Evolutionary conservation across 2,329 filamentous ascomycete species (phyloP).

Genomic region (Trichoderma semiorbis): DNA sequence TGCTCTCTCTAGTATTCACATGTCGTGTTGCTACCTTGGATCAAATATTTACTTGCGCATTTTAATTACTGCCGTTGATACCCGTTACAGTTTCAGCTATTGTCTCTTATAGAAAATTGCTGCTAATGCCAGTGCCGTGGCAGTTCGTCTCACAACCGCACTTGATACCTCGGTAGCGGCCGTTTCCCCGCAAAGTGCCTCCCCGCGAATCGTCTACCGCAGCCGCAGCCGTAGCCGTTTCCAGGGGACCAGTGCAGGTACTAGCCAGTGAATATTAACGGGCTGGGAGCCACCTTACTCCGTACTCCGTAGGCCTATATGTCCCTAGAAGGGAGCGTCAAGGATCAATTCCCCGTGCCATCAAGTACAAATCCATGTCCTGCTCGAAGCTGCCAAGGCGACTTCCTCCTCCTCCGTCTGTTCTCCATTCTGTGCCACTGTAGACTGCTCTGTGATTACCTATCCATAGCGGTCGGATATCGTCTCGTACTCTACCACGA

Average conservation of each 20-base stretch:
- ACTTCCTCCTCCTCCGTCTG: background rate
- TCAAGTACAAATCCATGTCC: background rate
- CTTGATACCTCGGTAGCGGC: conserved; percentile 19
- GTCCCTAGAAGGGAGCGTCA: background rate
- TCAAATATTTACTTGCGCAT: background rate
- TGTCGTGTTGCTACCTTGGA: background rate
- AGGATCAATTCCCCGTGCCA: background rate
- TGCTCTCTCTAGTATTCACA: background rate
- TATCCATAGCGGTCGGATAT: background rate
- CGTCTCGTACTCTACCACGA: background rate
- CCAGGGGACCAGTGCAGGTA: background rate
- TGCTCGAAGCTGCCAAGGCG: background rate
- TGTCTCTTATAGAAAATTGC: background rate
- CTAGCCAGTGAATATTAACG: background rate
- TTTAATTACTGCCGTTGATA: background rate
- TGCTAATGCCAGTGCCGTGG: background rate
- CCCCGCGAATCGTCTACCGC: conserved; percentile 1
- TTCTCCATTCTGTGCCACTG: background rate
- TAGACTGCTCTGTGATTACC: background rate
- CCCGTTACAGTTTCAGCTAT: background rate
- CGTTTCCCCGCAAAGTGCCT: conserved; percentile 29
- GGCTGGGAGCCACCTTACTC: background rate
- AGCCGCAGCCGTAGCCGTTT: background rate
- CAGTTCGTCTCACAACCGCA: background rate
- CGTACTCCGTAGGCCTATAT: background rate